Base-by-base conservation (phyloP, 1,284 basidiomycete genomes). In the Irpex rosettiformis region DNA sequence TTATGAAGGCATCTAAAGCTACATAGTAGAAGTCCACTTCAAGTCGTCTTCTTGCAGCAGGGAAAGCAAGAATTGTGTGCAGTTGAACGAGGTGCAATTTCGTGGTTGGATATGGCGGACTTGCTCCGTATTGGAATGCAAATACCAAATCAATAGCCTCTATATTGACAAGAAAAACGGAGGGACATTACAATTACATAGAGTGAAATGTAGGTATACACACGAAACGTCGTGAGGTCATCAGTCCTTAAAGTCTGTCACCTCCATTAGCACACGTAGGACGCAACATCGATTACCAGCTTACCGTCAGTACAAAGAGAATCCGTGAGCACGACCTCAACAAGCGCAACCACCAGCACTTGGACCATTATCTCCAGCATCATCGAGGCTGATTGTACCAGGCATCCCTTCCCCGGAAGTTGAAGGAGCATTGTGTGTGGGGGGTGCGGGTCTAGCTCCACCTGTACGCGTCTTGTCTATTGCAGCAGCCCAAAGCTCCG, bases 401-500 rank as follows among this genome's bases (percentile, higher is more conserved):
- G 65, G 65, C 64, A 66, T 66, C 11, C 37, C 52, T n/a, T 40
- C 16, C 11, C 8, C 24, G 7, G 52, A n/a, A 33, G 13, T 16
- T n/a, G 40, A n/a, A 4, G 22, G 11, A 24, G n/a, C 37, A 45
- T 45, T 45, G 13, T 2, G 8, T 8, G 43, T 22, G 18, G 24
- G 37, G 16, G 10, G 60, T 52, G 52, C 52, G 28, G 57, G 58
- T 61, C 52, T 28, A 30, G 52, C 40, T 56, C 25, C 30, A 22
- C 42, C 57, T 25, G 51, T 51, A 13, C 51, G 51, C 25, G 58
- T 25, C 27, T 54, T 54, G n/a, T 42, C 43, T 13, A 33, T 55
- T 4, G 25, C 57, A 2, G 43, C 43, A 22, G 42, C 80, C 86
- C 87, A 89, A 40, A 91, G 72, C 69, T 86, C 87, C 0, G 86